Base-by-base conservation (phyloP, 768 basidiomycete genomes). In the Boletus rubropictus region DNA sequence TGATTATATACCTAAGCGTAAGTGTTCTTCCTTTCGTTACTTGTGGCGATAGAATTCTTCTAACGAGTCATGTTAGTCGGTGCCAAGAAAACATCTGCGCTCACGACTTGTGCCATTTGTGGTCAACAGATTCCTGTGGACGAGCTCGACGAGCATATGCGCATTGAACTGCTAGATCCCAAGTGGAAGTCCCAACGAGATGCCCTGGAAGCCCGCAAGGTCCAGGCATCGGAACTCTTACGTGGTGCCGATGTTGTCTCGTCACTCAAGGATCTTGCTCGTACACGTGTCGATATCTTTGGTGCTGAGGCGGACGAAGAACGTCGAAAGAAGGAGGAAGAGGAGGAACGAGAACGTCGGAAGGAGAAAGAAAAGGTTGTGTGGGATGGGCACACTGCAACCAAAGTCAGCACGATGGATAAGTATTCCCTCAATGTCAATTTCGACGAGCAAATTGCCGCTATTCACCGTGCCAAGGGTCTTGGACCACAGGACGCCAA, bases 341-440 rank as follows among this genome's bases (percentile, higher is more conserved):
- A 91, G 42, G 86, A 86, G 52, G 89, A 92, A 59, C 75, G 80
- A 45, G 80, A 84, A 52, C 79, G 79, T 60, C 76, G 91, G 54
- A 86, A 82, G 63, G 94, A 95, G 65, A 81, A 84, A 64, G 96
- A 98, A 69, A 93, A 89, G 64, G 88, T 90, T 55, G 89, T 97
- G 40, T 99, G 96, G 96, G 96, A 98, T 68, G 96, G 96, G 58
- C 94, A 98, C 67, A 94, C 94, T 2, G 88, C 91, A 36, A 88
- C 91, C 36, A 97, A 94, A 70, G 86, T 86, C 40, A 82, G 81
- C 55, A 96, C 92, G 1, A 74, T 93, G 61, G 89, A 93, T 76
- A 91, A 91, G 62, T 99, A 86, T 73, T 93, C 93, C 40, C 84
- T 82, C 14, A 86, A 86, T 52, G 92, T 89, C 73, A 94, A 92